Conservation (phyloP, 768 basidiomycete species). For the Sarcomyxa edulis region DNA sequence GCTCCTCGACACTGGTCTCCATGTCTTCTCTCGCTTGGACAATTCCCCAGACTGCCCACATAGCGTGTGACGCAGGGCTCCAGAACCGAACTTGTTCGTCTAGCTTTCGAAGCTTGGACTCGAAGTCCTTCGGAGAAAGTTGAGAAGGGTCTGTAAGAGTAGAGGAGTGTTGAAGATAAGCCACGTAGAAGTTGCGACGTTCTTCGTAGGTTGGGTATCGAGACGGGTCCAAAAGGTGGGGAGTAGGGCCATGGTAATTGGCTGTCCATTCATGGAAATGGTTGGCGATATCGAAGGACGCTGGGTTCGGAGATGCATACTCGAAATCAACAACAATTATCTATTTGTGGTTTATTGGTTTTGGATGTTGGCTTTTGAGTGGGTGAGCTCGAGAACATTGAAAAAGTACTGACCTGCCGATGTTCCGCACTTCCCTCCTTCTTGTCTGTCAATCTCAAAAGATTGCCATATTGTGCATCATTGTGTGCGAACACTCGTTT, state of each 20-base stretch:
- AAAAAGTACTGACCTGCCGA: conserved; percentile 49
- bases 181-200: conserved; percentile 77
- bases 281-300: conserved; percentile 94
- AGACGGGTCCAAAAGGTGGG: conserved; percentile 58
- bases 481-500: conserved; percentile 84
- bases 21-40: conserved; percentile 82
- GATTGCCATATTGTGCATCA: conserved; percentile 93
- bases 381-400: neutral
- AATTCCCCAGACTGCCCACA: conserved; percentile 95
- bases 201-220: conserved; percentile 71
- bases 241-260: conserved; percentile 70
- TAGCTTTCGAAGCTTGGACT: conserved; percentile 48
- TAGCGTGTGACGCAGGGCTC: conserved; percentile 86
- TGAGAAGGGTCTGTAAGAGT: conserved; percentile 24
- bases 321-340: conserved; percentile 98
- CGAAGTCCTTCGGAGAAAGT: conserved; percentile 25
- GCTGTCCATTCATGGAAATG: conserved; percentile 98
- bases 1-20: conserved; percentile 47
- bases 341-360: no score
- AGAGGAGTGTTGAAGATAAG: conserved; percentile 64
- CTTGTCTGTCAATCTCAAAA: conserved; percentile 62
- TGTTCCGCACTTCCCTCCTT: conserved; percentile 63
- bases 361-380: neutral
- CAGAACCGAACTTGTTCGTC: conserved; percentile 81
- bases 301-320: conserved; percentile 89